Base-by-base conservation (phyloP, 306 rosid species). In the Trifolium pratense region DNA sequence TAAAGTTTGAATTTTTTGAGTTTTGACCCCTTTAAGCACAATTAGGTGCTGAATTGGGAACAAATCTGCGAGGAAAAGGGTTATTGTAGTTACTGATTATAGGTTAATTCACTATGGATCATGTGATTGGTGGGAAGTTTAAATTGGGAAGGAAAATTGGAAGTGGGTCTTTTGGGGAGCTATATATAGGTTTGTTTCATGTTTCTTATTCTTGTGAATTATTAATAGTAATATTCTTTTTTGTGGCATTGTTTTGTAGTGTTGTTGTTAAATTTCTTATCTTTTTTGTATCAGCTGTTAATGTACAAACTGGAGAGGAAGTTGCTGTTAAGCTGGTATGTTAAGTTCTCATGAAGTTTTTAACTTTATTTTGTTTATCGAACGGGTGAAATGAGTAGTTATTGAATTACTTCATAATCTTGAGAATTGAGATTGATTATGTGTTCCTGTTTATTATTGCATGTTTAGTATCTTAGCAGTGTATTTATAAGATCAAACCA, bases 161-260 rank as follows among this genome's bases (percentile, higher is more conserved):
- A 23, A 92, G 99, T 81, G 99, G 99, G 58, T 95, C 99, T 73
- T 95, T 95, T 79, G 99, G 99, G 73, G 99, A 95, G 86, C 99
- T 95, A 52, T 95, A 92, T 86, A 75, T 95, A 81, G 99, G 99
- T 90, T 59, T 45, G 77, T 13, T 62, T 62, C 69, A 63, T 80
- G 68, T 61, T 66, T 66, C 13, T 57, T 66, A 12, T 51, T 31
- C 12, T 17, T 31, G 37, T 23, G 34, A 59, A n/a, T 55, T 56
- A 40, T 40, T 72, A 1, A 32, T 67, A 51, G 34, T 26, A 6
- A 9, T 51, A 12, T 82, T 21, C 3, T 9, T 75, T 72, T 39
- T 53, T 46, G 25, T 7, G 12, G 3, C 65, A 46, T 74, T 25
- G 25, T 65, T 45, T 25, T 70, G 60, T 37, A 18, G 77, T 61